Base-by-base conservation (phyloP, 345 rosid species). In the Citrus sp. region DNA sequence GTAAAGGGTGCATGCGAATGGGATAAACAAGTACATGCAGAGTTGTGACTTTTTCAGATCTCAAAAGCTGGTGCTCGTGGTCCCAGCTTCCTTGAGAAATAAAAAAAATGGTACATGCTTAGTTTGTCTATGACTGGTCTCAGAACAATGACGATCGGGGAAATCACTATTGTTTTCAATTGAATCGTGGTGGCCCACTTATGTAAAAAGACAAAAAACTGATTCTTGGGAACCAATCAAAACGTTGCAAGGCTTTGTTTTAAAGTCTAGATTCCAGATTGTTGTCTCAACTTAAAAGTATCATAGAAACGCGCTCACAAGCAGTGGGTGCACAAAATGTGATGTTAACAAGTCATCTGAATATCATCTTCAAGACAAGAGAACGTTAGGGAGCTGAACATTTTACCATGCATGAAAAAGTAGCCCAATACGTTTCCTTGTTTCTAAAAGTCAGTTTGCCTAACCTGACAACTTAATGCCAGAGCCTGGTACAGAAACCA, bases 401-500 rank as follows among this genome's bases (percentile, higher is more conserved):
- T 62, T 62, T 40, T 19, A 42, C 69, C 46, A 10, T n/a, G 16
- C 35, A 4, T 65, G 25, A 67, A 67, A 54, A 24, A 25, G 67
- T 67, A 67, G 64, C 64, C 73, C 27, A 60, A 37, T 16, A 24
- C 22, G 4, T 21, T 69, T 60, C 76, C 13, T 56, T n/a, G 67
- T 69, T 49, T 28, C 60, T 66, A 61, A 70, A 75, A 61, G 24
- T 59, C 22, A 28, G 55, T 49, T 27, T 8, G 65, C 42, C 7
- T 54, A 3, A 3, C 13, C 19, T 46, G 5, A 13, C 38, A 54
- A 40, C 37, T 58, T 67, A 84, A 79, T 84, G 87, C 86, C 85
- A 76, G 28, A 80, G 59, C 56, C 79, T 76, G 56, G 80, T 37
- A 75, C 81, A 86, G 78, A 78, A 82, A 1, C 87, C 82, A 28